Evolutionary conservation across 345 rosid genomes (phyloP).

Genomic region (Aquilaria yunnanensis): DNA sequence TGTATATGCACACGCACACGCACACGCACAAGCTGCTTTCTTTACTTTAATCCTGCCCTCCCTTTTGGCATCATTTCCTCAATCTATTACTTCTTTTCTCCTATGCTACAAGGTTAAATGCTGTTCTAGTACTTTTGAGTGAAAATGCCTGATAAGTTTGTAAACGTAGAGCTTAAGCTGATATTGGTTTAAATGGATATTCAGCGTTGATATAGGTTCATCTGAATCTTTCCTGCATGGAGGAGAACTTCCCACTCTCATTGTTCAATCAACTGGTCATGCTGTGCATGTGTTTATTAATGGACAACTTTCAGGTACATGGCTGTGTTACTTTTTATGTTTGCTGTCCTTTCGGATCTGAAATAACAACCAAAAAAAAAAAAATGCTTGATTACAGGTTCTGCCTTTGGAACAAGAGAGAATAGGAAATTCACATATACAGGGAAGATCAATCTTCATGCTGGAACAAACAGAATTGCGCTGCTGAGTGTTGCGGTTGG

Average conservation of each 20-base stretch:
- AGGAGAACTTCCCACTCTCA: conserved; percentile 80
- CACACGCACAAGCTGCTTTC: too few species aligned
- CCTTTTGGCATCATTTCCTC: too few species aligned
- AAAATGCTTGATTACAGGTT: conserved; percentile 33
- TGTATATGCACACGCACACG: too few species aligned
- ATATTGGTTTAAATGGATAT: conserved; percentile 10
- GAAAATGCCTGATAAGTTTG: background rate
- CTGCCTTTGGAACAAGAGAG: conserved; percentile 80
- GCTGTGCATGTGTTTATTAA: conserved; percentile 80
- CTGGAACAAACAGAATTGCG: conserved; percentile 78
- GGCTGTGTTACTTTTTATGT: background rate
- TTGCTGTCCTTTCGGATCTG: background rate
- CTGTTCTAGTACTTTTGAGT: background rate
- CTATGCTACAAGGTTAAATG: too few species aligned
- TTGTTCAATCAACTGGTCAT: conserved; percentile 75
- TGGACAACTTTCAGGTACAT: conserved; percentile 74
- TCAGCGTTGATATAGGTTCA: conserved; percentile 64
- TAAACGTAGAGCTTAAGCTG: background rate
- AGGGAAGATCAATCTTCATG: conserved; percentile 64
- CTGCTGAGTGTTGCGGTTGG: conserved; percentile 89
- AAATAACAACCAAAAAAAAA: background rate
- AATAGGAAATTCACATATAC: conserved; percentile 57
- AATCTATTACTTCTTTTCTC: background rate
- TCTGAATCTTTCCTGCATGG: conserved; percentile 77
- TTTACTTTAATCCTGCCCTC: too few species aligned